Evolutionary conservation across 2,329 filamentous ascomycete genomes (phyloP).

Genomic region (Alternaria novae-zelandiae): DNA sequence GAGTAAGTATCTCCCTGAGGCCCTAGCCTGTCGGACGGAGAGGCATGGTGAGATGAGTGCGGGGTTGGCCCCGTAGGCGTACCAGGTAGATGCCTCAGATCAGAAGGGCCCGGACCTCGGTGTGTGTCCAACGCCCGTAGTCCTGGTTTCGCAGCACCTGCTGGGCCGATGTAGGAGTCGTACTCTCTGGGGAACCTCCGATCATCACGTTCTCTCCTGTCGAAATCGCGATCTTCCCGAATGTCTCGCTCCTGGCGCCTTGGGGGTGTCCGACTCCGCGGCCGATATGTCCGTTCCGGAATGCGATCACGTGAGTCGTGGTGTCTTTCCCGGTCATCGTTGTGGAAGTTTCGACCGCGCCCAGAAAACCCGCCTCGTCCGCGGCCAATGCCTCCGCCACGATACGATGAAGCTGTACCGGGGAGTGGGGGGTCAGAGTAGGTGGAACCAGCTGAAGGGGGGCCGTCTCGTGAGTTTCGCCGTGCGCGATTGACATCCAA

Average conservation of each 20-base stretch:
- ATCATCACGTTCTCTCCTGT: constrained; percentile 50
- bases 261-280: constrained; percentile 70
- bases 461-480: constrained; percentile 74
- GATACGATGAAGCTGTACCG: constrained; percentile 58
- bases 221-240: constrained; percentile 49
- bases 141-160: constrained; percentile 37
- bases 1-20: constrained; percentile 42
- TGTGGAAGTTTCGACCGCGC: constrained; percentile 55
- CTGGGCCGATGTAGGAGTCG: constrained; percentile 50
- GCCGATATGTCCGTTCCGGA: constrained; percentile 57
- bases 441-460: constrained; percentile 73
- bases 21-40: constrained; percentile 41
- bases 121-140: constrained; percentile 41
- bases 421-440: constrained; percentile 70
- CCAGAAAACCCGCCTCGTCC: constrained; percentile 58
- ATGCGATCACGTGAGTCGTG: constrained; percentile 51
- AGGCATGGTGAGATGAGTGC: constrained; percentile 41
- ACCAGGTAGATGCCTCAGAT: constrained; percentile 41
- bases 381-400: constrained; percentile 60
- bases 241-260: constrained; percentile 57
- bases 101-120: constrained; percentile 33
- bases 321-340: constrained; percentile 57
- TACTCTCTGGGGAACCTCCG: constrained; percentile 55
- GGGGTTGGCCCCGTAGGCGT: constrained; percentile 44
- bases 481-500: constrained; percentile 72